Evolutionary conservation across 164 flowering plant species (phyloP), one percentile per base, ranked within the genome.

Genomic region (Chimonanthus salicifolius): DNA sequence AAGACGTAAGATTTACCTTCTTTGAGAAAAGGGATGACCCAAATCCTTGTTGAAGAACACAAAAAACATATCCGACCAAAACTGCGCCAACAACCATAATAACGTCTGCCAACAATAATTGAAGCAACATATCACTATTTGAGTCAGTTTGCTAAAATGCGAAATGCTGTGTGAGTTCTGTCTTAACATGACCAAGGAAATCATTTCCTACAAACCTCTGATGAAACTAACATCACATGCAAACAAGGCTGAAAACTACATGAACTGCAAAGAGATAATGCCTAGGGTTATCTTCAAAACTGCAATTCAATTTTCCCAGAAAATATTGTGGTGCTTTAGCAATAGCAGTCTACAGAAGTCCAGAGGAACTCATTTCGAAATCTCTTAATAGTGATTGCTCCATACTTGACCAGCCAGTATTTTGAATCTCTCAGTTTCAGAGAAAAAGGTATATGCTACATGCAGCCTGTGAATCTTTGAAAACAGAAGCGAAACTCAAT

Each of bases 21-120:
- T 68, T 83, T 45, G 87, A 75, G 81, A 83, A 78, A 75, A 76
- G 68, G 62, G 89, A 77, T 62, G 88, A 76, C 67, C 92, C 91
- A 78, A 83, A 84, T 73, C 99, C 97, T 77, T 88, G 93, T 75
- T 90, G 99, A 78, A 95, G 86, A 79, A 87, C 62, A 86, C 93
- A 85, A 47, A 88, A 75, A 50, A 67, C 83, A 81, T 95, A 95
- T 79, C 99, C 99, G 65, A 84, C 81, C 79, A 92, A 64, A 48
- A 92, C 79, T 67, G 97, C 96, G 65, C 93, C 97, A 73, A 90
- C 65, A 69, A 92, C 95, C 91, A 92, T 78, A 49, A 87, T 47
- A 73, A 92, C 68, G 86, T 92, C 99, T 95, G 90, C 77, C 5
- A 74, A 64, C 58, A 75, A 76, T 13, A 77, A 46, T 60, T 68